Evolutionary conservation across 2,329 filamentous ascomycete genomes (phyloP), one percentile per base, ranked within the genome.

Genomic region (Albifimbria verrucaria): DNA sequence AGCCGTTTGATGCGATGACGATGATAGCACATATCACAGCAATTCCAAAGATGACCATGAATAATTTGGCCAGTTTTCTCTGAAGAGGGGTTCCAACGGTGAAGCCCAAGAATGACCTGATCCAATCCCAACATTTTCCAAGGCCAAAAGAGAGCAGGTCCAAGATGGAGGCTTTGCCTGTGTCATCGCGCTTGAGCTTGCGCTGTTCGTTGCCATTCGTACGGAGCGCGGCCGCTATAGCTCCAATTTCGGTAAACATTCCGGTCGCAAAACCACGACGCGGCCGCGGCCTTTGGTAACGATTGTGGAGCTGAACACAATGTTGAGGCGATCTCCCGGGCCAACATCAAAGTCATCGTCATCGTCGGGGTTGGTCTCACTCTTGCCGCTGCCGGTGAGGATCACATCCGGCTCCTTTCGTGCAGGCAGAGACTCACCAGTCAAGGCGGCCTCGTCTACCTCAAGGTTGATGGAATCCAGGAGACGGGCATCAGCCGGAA

Each of bases 51-150:
- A 89, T 77, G 3, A 82, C 69, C 22, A 88, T 77, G 39, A 86
- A 86, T 48, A 89, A 79, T 62, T 86, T 83, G 59, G 81, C 83
- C 49, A 89, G 72, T 62, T 86, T 88, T 55, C 82, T 80, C 64
- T 89, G 85, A 32, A 90, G 72, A 1, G 87, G 87, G 4, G 87
- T 89, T 22, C 86, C 86, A 17, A 82, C 65, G 2, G 60, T 66
- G 21, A 74, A 59, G 10, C 71, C 78, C 25, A 81, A 76, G 55
- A 80, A 77, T 49, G 72, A 65, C 6, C 66, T 64, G 3, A 62
- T 7, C 7, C 50, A 55, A 3, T 60, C 58, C 10, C 42, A 43
- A 0, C 52, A 43, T 0, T 46, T 42, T 2, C 52, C 51, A 18
- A 49, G 48, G 20, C 23, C 42, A 6, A 36, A 25, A 17, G 51